Conservation (phyloP, 495 filamentous ascomycete species). For the Astrothelium subdiscretum region DNA sequence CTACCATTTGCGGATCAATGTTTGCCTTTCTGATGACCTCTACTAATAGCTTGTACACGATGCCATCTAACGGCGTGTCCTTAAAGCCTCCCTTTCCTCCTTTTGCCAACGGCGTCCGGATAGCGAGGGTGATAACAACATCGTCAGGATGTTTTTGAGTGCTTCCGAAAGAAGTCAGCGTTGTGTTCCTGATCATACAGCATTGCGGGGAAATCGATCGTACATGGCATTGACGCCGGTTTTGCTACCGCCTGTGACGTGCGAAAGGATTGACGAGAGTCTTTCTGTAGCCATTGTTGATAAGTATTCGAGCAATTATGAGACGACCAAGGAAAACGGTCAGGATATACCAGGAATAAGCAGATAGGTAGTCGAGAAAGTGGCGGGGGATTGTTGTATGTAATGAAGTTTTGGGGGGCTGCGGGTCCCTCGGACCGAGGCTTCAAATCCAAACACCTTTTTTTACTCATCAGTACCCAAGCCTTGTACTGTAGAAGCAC, state of each 20-base stretch:
- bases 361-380: too few relatives aligned
- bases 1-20: constrained; percentile 70
- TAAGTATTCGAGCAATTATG: background rate
- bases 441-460: too few relatives aligned
- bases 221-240: constrained; percentile 67
- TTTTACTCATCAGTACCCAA: too few relatives aligned
- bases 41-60: constrained; percentile 69
- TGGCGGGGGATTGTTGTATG: too few relatives aligned
- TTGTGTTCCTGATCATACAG: constrained; percentile 3
- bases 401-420: too few relatives aligned
- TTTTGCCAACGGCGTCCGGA: constrained; percentile 76
- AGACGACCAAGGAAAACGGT: background rate
- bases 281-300: constrained; percentile 70
- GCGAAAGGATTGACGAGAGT: constrained; percentile 75
- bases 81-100: constrained; percentile 86
- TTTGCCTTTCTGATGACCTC: constrained; percentile 61
- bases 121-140: constrained; percentile 82
- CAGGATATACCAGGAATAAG: too few relatives aligned
- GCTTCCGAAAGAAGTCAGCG: constrained; percentile 34
- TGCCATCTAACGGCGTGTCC: constrained; percentile 80
- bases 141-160: constrained; percentile 92
- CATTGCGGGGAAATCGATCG: constrained; percentile 22
- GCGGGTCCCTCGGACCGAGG: too few relatives aligned
- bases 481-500: too few relatives aligned
- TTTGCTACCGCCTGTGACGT: constrained; percentile 55